Evolutionary conservation across 257 asterid genomes (phyloP), one percentile per base, ranked within the genome.

Genomic region (Solanum commersonii): DNA sequence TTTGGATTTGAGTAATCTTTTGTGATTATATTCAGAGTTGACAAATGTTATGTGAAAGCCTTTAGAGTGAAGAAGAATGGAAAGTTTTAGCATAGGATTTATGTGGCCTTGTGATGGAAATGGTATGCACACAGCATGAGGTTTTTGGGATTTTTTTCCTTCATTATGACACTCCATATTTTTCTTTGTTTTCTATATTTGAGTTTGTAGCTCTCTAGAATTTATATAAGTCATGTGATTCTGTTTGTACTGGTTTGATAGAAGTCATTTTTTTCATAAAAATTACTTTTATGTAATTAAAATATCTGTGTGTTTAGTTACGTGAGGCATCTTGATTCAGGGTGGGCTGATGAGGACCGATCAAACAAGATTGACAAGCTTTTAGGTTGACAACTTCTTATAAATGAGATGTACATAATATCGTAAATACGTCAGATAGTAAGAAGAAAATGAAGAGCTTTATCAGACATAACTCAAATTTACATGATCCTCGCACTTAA

Each of bases 81-180:
- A 91, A 3, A 92, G 27, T 56, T 88, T 90, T 65, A 90, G 83
- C 90, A 92, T 89, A 63, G 94, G 94, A 86, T 84, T 92, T 18
- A 92, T 89, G 88, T 92, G 91, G 31, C 93, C 93, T 83, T 91
- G 93, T 10, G 93, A 83, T 35, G 93, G 92, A 60, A 87, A 91
- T 56, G 93, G 94, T 40, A 88, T 31, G 88, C 91, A 92, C 6
- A 92, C 92, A 23, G 79, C 93, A 87, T 91, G 92, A 71, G 90
- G 84, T 42, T 83, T 87, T 83, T 13, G 23, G 18, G 49, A 4
- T 34, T 23, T 22, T 60, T 35, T 38, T 1, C 25, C 34, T 65
- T 12, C 27, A 29, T 2, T 2, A 49, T 9, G 20, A 49, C 20
- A 46, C 25, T 9, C 18, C 85, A 82, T 82, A 18, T 82, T 29